Base-by-base conservation (phyloP, 2,329 filamentous ascomycete species). In the Beauveria australis region DNA sequence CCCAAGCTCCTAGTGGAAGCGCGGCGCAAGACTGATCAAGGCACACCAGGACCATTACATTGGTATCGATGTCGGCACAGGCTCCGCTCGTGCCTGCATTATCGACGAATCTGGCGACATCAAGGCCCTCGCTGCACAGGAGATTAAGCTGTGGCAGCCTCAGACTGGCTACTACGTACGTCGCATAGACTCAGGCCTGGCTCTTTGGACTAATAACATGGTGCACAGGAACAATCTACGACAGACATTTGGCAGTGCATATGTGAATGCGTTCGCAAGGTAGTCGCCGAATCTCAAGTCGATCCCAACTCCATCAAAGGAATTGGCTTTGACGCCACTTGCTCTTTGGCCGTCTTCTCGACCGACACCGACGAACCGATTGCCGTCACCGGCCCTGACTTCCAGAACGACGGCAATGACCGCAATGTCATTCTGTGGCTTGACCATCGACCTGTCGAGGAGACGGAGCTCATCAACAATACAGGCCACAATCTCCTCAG, bases 311-410 rank as follows among this genome's bases (percentile, higher is more conserved):
- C 84, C 41, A 88, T 99, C 68, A 89, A 89, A 67, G 94, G 94
- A 62, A 91, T 99, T 69, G 94, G 94, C 58, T 97, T 99, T 74
- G 94, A 99, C 73, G 94, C 94, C 24, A 99, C 94, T n/a, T 99
- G 94, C 80, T 99, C 94, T 19, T 84, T 99, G 30, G 85, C 92
- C 37, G 92, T 97, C 67, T 96, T 99, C 76, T 83, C 87, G 60
- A 80, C 89, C 70, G 91, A 96, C 67, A 96, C 91, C 4, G 89
- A 96, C 73, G 89, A 96, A 75, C 94, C 94, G 2, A 81, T 97
- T 53, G 82, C 89, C n/a, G 91, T 99, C 24, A 96, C 92, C 2
- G 91, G 90, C 0, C 92, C 92, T 3, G 85, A 89, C 67, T 97
- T 96, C 69, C 61, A 67, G 61, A 83, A 89, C 67, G 87, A 89